Evolutionary conservation across 192 early-diverging fungal genomes (phyloP), one percentile per base, ranked within the genome.

Genomic region (Mortierella claussenii): DNA sequence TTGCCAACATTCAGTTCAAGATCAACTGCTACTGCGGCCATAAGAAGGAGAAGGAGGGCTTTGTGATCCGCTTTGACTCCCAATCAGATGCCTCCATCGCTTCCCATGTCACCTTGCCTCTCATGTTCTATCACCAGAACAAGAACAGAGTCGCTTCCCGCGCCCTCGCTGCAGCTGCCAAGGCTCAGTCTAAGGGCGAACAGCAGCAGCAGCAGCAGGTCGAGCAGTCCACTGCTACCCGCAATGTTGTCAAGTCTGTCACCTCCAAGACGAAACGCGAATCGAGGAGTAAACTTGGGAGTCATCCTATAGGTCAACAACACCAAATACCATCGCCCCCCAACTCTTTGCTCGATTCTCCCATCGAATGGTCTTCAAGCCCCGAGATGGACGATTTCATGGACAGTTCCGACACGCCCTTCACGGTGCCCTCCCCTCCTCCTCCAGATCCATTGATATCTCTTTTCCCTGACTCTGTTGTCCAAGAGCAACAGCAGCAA

Each of bases 51-150:
- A 76, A 76, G 53, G 73, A 76, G 8, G 73, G 73, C 20, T 76
- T 76, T 53, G 73, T 76, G 31, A 67, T 76, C 53, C 73, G 73
- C 44, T 76, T 76, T 34, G 73, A 76, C 40, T 66, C 73, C 2
- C 49, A 52, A 26, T 76, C 73, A 45, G 73, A 76, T 36, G 15
- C 32, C 12, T 33, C 73, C 0, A 76, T 76, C 33, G 73, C 64
- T 34, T 76, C 73, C 30, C 73, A 76, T 76, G 64, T 76, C 45
- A 76, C 73, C 23, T 49, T 76, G n/a, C 73, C 73, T 15, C 31
- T 76, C 44, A 76, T 76, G 73, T 65, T 76, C 65, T 76, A 76
- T 9, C 73, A 76, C 33, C 73, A 76, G 58, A 76, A 76, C 59
- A 76, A 76, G 30, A 76, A 76, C 58, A 54, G 73, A 42, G 64